These are phyloP conservation scores for Talaromyces sp. DNA, from an alignment of 2,329 filamentous ascomycete species.

Conservation along the genomic window DNA sequence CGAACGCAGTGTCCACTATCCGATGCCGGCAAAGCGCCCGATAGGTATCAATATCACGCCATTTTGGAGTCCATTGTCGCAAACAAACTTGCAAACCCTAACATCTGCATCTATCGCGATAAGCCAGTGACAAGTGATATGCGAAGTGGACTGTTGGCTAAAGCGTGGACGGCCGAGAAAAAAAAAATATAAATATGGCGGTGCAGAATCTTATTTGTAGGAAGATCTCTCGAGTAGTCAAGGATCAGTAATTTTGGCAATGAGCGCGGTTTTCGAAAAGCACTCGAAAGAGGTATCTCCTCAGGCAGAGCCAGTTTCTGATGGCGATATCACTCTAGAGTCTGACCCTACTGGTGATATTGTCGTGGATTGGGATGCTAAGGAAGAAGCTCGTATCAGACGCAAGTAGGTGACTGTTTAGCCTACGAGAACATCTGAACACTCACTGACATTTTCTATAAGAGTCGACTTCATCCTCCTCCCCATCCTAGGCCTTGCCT, in stretches of 20 bases:
- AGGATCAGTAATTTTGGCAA: not conserved
- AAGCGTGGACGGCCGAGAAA: too few relatives aligned
- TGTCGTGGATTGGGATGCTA: constrained; percentile 27
- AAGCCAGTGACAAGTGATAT: not conserved
- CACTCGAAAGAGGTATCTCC: not conserved
- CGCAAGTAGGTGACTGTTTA: constrained; percentile 24
- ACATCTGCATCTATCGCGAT: not conserved
- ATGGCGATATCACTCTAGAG: constrained; percentile 17
- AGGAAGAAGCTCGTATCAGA: constrained; percentile 25
- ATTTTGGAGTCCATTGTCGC: not conserved
- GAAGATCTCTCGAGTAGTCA: too few relatives aligned
- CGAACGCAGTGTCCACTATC: not conserved
- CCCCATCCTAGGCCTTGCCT: constrained; percentile 29
- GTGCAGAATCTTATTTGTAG: not conserved
- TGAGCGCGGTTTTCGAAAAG: not conserved
- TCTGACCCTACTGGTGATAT: constrained; percentile 21
- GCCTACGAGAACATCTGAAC: not conserved
- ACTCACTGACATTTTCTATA: not conserved
- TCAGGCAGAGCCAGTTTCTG: not conserved
- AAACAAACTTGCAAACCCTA: not conserved
- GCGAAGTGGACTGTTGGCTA: not conserved
- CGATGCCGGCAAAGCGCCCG: not conserved
- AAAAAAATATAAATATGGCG: not conserved
- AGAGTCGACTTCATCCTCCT: constrained; percentile 32
- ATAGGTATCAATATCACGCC: not conserved